Evolutionary conservation across 2,329 filamentous ascomycete species (phyloP), one percentile per base, ranked within the genome.

Genomic region (Waltergamsia citrina): DNA sequence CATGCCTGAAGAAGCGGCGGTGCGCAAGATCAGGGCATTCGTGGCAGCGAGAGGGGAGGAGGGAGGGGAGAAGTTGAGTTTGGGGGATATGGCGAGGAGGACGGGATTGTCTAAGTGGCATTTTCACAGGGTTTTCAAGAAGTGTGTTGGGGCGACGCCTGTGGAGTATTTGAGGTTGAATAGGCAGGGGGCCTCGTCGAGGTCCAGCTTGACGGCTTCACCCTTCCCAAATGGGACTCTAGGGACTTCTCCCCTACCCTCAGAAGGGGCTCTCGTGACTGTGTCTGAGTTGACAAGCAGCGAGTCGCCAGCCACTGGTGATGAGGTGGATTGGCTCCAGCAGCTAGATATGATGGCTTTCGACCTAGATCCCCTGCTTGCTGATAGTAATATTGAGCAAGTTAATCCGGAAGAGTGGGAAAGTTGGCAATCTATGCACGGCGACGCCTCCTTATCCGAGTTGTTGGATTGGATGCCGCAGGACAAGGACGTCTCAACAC

Each of bases 111-210:
- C 70, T 8, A 68, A 70, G 34, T 67, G 71, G 51, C 71, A 78
- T 45, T 71, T 78, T 33, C 69, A 74, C 43, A 63, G 71, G 17
- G 61, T 71, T 5, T 78, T 78, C 46, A 77, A 73, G 50, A 65
- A 63, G 45, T 63, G 61, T 28, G 64, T 62, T 12, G 70, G 71
- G 7, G 37, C 66, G 27, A 75, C 72, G 28, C 60, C 60, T 10
- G 43, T 40, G 7, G 54, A 54, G 41, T 62, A 53, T 32, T 31
- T 57, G 32, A 42, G 46, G 25, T 29, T 39, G 27, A 29, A 19
- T n/a, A 33, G 26, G 29, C 11, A 16, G 10, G 30, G 24, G 7
- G 17, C 10, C 9, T 16, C n/a, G n/a, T n/a, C n/a, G n/a, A n/a
- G n/a, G n/a, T n/a, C n/a, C n/a, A n/a, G n/a, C n/a, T n/a, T n/a